Conservation (phyloP, 345 rosid species). For the Aquilaria sinensis region DNA sequence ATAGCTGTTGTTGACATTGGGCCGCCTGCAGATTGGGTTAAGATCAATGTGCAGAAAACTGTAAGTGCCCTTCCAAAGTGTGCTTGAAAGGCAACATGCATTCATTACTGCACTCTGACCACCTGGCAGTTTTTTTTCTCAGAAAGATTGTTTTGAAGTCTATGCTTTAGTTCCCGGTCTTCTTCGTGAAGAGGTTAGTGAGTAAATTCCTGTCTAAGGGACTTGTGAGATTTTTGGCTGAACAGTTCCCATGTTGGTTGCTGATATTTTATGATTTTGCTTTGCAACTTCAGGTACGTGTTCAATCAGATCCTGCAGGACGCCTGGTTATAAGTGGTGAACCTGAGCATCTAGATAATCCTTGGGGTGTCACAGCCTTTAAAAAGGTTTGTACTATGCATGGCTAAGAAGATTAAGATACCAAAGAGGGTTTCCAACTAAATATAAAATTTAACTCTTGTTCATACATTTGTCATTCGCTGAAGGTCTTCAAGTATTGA, state of each 20-base stretch:
- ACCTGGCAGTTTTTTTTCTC: slow-evolving; percentile 6
- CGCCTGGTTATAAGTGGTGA: slow-evolving; percentile 62
- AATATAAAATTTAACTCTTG: too few species aligned
- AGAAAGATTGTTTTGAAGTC: slow-evolving; percentile 67
- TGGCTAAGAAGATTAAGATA: background rate
- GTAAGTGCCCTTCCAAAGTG: slow-evolving; percentile 28
- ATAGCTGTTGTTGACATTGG: slow-evolving; percentile 50
- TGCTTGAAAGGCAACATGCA: background rate
- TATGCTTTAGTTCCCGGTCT: slow-evolving; percentile 78
- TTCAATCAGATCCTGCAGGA: slow-evolving; percentile 77
- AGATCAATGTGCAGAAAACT: slow-evolving; percentile 58
- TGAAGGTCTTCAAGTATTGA: too few species aligned
- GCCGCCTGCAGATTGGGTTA: slow-evolving; percentile 72
- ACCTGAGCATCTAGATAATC: slow-evolving; percentile 60
- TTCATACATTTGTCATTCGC: too few species aligned
- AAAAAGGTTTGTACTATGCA: slow-evolving; percentile 36
- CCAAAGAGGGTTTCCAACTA: too few species aligned
- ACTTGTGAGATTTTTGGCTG: background rate
- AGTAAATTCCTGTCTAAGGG: background rate
- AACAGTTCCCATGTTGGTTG: background rate
- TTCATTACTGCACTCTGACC: background rate
- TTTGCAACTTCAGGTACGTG: slow-evolving; percentile 47
- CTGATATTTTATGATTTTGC: slow-evolving; percentile 10
- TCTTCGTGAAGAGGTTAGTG: slow-evolving; percentile 60
- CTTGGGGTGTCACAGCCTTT: slow-evolving; percentile 73